Conservation (phyloP, 768 basidiomycete species). For the Auriscalpium microsporum region DNA sequence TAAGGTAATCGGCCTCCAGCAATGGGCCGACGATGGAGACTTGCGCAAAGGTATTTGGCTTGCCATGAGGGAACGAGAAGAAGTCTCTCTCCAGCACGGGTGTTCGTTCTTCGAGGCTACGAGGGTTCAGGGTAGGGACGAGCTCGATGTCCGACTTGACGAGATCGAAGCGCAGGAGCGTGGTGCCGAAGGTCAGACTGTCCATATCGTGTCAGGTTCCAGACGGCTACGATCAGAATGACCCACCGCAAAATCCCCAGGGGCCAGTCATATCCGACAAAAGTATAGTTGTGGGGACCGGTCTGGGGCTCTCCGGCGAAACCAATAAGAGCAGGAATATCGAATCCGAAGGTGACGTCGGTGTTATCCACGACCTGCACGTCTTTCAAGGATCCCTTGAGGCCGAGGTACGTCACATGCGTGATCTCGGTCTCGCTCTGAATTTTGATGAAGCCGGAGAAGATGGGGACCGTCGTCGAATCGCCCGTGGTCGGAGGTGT, state of each 20-base stretch:
- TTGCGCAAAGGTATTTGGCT: constrained; percentile 28
- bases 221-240: not conserved
- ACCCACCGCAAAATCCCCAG: constrained; percentile 31
- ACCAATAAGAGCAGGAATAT: constrained; percentile 35
- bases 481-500: constrained; percentile 36
- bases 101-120: constrained; percentile 4
- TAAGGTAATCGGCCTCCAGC: constrained; percentile 36
- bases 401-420: constrained; percentile 41
- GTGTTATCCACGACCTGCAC: constrained; percentile 46
- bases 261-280: constrained; percentile 34
- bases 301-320: constrained; percentile 32
- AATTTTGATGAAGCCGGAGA: constrained; percentile 47
- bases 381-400: constrained; percentile 33
- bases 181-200: constrained; percentile 43
- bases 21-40: constrained; percentile 38
- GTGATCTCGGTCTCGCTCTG: constrained; percentile 26
- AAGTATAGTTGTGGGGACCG: constrained; percentile 38
- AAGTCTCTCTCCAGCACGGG: constrained; percentile 15
- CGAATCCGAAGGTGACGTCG: constrained; percentile 35
- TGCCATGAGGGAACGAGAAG: constrained; percentile 34
- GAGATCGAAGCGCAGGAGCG: constrained; percentile 38
- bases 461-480: constrained; percentile 41
- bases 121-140: constrained; percentile 29
- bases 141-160: constrained; percentile 35
- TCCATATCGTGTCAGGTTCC: constrained; percentile 2